phyloP scores from a whole-genome alignment of 768 basidiomycete genomes.

The Calvatia gigantea region DNA sequence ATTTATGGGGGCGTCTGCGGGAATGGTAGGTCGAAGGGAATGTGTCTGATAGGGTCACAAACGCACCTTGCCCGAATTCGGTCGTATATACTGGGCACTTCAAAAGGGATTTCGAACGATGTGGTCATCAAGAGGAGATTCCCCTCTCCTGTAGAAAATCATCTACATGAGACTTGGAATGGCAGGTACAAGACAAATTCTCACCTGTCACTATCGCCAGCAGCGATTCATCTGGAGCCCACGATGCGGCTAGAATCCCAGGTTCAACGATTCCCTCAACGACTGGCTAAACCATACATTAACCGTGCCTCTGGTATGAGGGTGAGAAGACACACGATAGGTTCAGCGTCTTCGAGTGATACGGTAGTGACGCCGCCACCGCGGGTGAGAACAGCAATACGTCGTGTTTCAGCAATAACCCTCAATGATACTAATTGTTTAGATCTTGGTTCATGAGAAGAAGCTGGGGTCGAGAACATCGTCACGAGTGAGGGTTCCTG shows the following conservation, averaged over 20 bases:
- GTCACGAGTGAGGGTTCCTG: conserved; percentile 25
- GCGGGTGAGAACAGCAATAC: conserved; percentile 62
- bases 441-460: conserved; percentile 19
- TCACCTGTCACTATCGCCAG: conserved; percentile 78
- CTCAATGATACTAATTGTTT: conserved; percentile 60
- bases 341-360: conserved; percentile 45
- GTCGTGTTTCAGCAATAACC: conserved; percentile 68
- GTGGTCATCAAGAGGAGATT: conserved; percentile 88
- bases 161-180: background rate
- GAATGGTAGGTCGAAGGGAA: conserved; percentile 6
- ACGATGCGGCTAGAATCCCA: conserved; percentile 77
- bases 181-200: conserved; percentile 2
- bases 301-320: conserved; percentile 8
- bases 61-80: conserved; percentile 83
- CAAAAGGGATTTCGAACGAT: conserved; percentile 84
- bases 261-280: conserved; percentile 85
- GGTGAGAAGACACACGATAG: conserved; percentile 33
- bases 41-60: background rate
- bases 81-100: conserved; percentile 63
- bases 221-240: conserved; percentile 92
- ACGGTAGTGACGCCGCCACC: conserved; percentile 82
- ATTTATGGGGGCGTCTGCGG: conserved; percentile 81
- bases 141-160: conserved; percentile 48
- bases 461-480: conserved; percentile 34
- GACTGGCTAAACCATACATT: conserved; percentile 49